Conservation (phyloP, 2,329 filamentous ascomycete genomes). For the Phaeomoniella chlamydospora region DNA sequence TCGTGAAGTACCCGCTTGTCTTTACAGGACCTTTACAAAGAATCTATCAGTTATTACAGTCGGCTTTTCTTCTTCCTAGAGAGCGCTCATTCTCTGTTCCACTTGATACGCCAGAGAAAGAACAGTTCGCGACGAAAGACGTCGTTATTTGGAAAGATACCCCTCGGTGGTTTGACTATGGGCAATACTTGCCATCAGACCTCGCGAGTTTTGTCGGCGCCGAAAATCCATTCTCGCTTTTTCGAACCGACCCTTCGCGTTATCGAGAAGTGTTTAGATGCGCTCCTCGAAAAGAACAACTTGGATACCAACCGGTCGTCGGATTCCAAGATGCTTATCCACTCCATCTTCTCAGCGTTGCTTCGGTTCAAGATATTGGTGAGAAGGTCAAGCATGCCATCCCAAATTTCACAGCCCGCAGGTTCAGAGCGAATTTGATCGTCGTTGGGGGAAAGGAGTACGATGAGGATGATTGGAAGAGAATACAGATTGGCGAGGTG, state of each 20-base stretch:
- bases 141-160: slow-evolving; percentile 42
- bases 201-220: slow-evolving; percentile 35
- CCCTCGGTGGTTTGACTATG: slow-evolving; percentile 26
- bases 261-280: slow-evolving; percentile 37
- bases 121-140: slow-evolving; percentile 28
- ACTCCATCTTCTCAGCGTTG: slow-evolving; percentile 39
- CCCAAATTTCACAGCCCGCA: slow-evolving; percentile 32
- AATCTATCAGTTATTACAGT: slow-evolving; percentile 6
- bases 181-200: slow-evolving; percentile 27
- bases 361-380: slow-evolving; percentile 38
- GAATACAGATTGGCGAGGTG: slow-evolving; percentile 25
- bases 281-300: slow-evolving; percentile 33
- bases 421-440: slow-evolving; percentile 45
- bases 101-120: slow-evolving; percentile 30
- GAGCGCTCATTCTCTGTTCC: slow-evolving; percentile 37
- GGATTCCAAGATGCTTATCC: slow-evolving; percentile 47
- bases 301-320: slow-evolving; percentile 38
- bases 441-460: slow-evolving; percentile 37
- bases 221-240: slow-evolving; percentile 35
- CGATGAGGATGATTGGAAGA: slow-evolving; percentile 43
- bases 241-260: slow-evolving; percentile 32
- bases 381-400: slow-evolving; percentile 21
- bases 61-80: slow-evolving; percentile 13
- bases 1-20: slow-evolving; percentile 30
- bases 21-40: slow-evolving; percentile 5